Evolutionary conservation across 139 green algal genomes (phyloP).

Genomic region (Chlamydomonas sphaeroides): DNA sequence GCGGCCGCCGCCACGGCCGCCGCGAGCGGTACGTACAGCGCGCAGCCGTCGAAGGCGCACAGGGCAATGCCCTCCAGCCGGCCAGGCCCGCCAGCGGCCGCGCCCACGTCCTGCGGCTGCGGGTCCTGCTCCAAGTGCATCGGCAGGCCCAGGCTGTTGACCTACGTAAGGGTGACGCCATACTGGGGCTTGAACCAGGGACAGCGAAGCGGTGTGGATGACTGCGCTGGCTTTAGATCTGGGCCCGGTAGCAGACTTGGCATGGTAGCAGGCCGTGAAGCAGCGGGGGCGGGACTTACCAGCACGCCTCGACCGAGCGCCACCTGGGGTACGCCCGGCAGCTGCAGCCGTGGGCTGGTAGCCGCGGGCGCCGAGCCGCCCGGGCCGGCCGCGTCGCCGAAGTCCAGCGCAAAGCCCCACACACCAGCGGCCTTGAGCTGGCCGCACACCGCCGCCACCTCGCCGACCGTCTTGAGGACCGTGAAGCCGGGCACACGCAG

Average conservation of each 20-base stretch:
- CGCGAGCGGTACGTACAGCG: slow-evolving; percentile 58
- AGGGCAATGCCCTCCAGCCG: slow-evolving; percentile 61
- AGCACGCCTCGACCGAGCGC: slow-evolving; percentile 14
- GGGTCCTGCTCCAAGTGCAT: slow-evolving; percentile 17
- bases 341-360: neutral
- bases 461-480: neutral
- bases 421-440: neutral
- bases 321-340: slow-evolving; percentile 6
- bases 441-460: slow-evolving; percentile 4
- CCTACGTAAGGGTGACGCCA: no score
- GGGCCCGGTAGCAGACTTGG: no score
- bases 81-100: neutral
- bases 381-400: neutral
- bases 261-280: no score
- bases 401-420: slow-evolving; percentile 33
- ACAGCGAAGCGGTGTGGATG: no score
- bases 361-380: neutral
- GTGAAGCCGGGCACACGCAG: slow-evolving; percentile 5
- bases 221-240: no score
- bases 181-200: no score
- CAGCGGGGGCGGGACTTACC: no score
- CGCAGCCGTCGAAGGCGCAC: slow-evolving; percentile 43
- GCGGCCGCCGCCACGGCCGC: neutral
- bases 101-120: neutral
- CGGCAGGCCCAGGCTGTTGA: slow-evolving; percentile 33